A percentile compares a stretch with the other conserved stretches of the same genome.
These are phyloP conservation scores for Metschnikowia kunwiensis DNA, from an alignment of 805 yeast genomes.

Conservation along the genomic window DNA sequence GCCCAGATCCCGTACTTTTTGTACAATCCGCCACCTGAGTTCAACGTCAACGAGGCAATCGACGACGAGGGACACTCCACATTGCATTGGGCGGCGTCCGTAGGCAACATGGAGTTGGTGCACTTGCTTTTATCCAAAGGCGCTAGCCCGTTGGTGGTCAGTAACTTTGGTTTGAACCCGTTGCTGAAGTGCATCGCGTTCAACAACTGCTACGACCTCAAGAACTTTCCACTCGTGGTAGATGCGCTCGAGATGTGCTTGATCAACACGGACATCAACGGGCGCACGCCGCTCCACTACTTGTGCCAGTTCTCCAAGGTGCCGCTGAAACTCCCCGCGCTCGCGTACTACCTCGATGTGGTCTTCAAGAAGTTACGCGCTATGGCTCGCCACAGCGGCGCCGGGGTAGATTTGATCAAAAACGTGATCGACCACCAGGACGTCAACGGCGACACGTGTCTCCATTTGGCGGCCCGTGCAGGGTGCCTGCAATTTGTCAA, in stretches of 20 bases:
- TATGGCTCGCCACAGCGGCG: conserved; percentile 27
- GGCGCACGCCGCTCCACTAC: conserved; percentile 82
- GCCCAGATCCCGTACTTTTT: conserved; percentile 60
- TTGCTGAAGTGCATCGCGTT: conserved; percentile 79
- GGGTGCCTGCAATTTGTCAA: conserved; percentile 74
- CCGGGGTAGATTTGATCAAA: conserved; percentile 53
- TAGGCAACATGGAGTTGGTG: conserved; percentile 78
- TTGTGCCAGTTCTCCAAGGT: conserved; percentile 68
- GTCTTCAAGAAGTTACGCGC: conserved; percentile 69
- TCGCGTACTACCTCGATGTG: conserved; percentile 77
- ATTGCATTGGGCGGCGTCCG: conserved; percentile 96
- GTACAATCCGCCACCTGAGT: conserved; percentile 58
- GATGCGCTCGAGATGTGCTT: conserved; percentile 74
- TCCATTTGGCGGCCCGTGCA: conserved; percentile 69
- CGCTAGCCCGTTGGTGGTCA: conserved; percentile 56
- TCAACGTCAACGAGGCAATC: conserved; percentile 70
- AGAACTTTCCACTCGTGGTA: conserved; percentile 75
- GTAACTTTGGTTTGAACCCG: conserved; percentile 78
- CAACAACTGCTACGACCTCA: conserved; percentile 80
- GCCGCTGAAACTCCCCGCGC: conserved; percentile 69
- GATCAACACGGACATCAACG: conserved; percentile 70
- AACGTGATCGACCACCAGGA: conserved; percentile 75
- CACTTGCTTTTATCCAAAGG: conserved; percentile 74
- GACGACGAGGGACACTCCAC: conserved; percentile 95
- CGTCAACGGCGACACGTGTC: conserved; percentile 77